Base-by-base conservation (phyloP, 495 filamentous ascomycete species). In the Neurospora sublineolata region DNA sequence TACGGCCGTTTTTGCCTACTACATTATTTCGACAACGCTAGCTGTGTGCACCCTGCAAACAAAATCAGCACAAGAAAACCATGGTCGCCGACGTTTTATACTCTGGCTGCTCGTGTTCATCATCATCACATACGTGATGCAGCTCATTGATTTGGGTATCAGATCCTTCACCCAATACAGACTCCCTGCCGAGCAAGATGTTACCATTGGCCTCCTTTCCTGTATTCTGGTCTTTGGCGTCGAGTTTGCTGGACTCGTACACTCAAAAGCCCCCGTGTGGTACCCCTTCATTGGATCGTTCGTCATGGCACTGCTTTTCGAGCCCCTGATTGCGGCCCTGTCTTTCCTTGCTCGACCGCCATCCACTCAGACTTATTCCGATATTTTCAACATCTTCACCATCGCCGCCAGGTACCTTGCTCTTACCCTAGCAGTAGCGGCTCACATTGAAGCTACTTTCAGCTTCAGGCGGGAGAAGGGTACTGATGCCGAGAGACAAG, bases 281-380 rank as follows among this genome's bases (percentile, higher is more conserved):
- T 87, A 90, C 71, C 87, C 88, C 0, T 89, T 86, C 72, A 85
- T 83, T 41, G 87, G 87, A 12, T 83, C 86, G 7, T 87, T 89
- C 82, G 73, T 84, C 30, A 72, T 90, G 30, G 84, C 82, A 18
- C 76, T 89, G 7, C 68, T 83, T 14, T 82, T 84, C 7, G 89
- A 91, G 77, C 75, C 82, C 0, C 76, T 79, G 41, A 76, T 88
- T 37, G 77, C 81, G 40, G 73, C 70, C 23, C 41, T 86, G 46
- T 72, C 79, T 12, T 74, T 82, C 16, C 76, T 81, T 37, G 74
- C 76, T 20, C 71, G 70, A 37, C 58, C 69, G 3, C 18, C 67
- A 8, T 64, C 37, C 9, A 23, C 44, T 0, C 70, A 76, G 33
- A 69, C 64, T n/a, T 67, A 74, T n/a, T 77, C 77, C 30, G 76